Conservation (phyloP, 2,329 filamentous ascomycete species). For the Sarocladium oryzae region DNA sequence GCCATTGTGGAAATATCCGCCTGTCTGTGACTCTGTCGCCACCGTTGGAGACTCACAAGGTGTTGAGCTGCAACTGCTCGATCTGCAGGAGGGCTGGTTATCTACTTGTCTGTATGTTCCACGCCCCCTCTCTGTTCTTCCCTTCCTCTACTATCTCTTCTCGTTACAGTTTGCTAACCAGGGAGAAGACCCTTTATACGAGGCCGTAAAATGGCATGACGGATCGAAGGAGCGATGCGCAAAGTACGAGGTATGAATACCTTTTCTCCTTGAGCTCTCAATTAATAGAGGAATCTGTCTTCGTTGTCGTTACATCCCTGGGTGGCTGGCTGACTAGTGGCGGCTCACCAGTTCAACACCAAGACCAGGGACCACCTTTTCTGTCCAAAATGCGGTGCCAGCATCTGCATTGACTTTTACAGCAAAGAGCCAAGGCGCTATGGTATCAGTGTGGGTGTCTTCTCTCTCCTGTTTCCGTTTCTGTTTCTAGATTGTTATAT, state of each 20-base stretch:
- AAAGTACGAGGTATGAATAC: constrained; percentile 22
- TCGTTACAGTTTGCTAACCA: no score
- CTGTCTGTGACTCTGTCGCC: constrained; percentile 42
- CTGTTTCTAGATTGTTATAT: background rate
- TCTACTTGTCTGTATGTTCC: constrained; percentile 38
- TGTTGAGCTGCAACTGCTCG: constrained; percentile 48
- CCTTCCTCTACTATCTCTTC: no score
- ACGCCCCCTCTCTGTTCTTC: no score
- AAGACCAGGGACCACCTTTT: constrained; percentile 42
- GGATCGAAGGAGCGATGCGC: constrained; percentile 27
- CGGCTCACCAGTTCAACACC: constrained; percentile 35
- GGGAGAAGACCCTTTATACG: constrained; percentile 34
- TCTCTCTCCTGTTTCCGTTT: background rate
- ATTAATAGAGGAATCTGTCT: no score
- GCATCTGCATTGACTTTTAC: constrained; percentile 39
- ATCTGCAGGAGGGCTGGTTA: constrained; percentile 46
- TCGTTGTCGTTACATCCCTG: no score
- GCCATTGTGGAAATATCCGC: constrained; percentile 46
- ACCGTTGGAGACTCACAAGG: constrained; percentile 36
- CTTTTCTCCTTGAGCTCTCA: background rate
- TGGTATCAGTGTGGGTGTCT: constrained; percentile 35
- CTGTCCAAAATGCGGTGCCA: constrained; percentile 39
- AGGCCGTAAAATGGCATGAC: constrained; percentile 36
- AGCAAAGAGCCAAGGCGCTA: constrained; percentile 23
- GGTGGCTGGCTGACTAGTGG: no score